Conservation (phyloP, 495 filamentous ascomycete genomes). For the Cercophora samala region DNA sequence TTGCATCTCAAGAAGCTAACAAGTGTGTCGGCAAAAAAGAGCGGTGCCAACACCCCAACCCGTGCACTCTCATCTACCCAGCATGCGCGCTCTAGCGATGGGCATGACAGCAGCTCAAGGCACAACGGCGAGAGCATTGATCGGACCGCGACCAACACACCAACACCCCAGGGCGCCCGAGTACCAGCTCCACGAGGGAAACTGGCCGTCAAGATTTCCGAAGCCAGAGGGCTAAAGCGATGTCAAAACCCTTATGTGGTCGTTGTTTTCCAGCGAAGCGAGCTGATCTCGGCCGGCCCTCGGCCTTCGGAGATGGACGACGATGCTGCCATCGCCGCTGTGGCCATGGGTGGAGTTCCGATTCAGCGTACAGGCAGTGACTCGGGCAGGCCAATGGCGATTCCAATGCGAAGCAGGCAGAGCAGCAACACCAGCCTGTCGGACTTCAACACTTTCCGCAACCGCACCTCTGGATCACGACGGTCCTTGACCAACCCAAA, state of each 20-base stretch:
- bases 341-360: conserved; percentile 53
- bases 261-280: conserved; percentile 93
- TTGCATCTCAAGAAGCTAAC: conserved; percentile 85
- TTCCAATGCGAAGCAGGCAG: conserved; percentile 92
- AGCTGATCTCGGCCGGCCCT: conserved; percentile 87
- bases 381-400: conserved; percentile 77
- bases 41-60: conserved; percentile 81
- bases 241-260: conserved; percentile 91
- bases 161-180: conserved; percentile 49
- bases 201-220: conserved; percentile 79
- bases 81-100: conserved; percentile 34
- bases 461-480: conserved; percentile 35
- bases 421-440: conserved; percentile 85
- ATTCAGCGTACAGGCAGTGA: conserved; percentile 70
- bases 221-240: conserved; percentile 75
- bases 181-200: conserved; percentile 83
- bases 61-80: conserved; percentile 67
- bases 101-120: conserved; percentile 42
- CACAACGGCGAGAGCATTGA: conserved; percentile 33
- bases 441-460: conserved; percentile 68
- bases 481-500: conserved; percentile 79
- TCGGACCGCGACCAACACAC: conserved; percentile 41
- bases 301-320: conserved; percentile 52
- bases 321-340: conserved; percentile 39
- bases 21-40: conserved; percentile 74